Evolutionary conservation across 2,329 filamentous ascomycete genomes (phyloP), one percentile per base, ranked within the genome.

Genomic region (Colletotrichum sp.): DNA sequence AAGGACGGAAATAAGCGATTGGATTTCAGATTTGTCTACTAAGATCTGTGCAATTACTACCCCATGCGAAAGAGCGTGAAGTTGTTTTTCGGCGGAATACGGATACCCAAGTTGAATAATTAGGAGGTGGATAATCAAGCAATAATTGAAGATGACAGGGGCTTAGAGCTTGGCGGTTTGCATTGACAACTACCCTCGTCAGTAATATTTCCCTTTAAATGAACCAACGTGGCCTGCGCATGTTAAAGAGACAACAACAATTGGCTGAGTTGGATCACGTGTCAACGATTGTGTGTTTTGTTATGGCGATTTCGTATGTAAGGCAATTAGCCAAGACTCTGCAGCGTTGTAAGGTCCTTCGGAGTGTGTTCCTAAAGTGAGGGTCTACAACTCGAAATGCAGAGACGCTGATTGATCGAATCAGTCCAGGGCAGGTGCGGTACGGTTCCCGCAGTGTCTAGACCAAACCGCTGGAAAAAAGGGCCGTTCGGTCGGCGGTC

Each of bases 1-100:
- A 85, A 89, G 75, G 79, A 87, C 70, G 87, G 87, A n/a, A 88
- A 88, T 68, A 88, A 86, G 80, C 85, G 85, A 85, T 81, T 77
- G 49, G 73, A 77, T 49, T 77, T 77, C 39, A 72, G 76, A 24
- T 77, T 77, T 60, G 76, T 75, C 15, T 73, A 76, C 16, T 77
- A 62, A 44, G 62, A 44, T 64, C 16, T 34, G 9, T n/a, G 34
- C 21, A 16, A 64, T 3, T 44, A 28, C 13, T 16, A 12, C 28
- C 21, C 15, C 69, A 55, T 57, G 69, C 69, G 24, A 63, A 52
- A n/a, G 44, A 52, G 44, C 21, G 16, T 24, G 57, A 12, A 49
- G 30, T 21, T 28, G 52, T 30, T 36, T 59, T 30, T 62, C 44
- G 32, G 59, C 3, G 30, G 18, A 16, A 60, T 21, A 65, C 44